Conservation (phyloP, 1,139 yeast species). For the Pichia sp. region DNA sequence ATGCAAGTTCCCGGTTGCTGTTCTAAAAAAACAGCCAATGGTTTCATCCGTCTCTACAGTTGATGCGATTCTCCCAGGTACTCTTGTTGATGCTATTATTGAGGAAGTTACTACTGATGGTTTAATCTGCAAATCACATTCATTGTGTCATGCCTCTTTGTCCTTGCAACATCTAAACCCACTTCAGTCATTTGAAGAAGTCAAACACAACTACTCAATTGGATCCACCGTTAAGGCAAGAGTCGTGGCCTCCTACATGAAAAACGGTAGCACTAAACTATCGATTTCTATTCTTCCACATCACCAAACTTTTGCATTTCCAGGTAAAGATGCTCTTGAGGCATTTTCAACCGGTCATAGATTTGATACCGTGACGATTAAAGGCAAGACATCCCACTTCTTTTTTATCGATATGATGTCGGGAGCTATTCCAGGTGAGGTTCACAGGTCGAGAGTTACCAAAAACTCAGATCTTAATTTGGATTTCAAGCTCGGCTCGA, state of each 20-base stretch:
- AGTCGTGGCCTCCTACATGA: conserved; percentile 56
- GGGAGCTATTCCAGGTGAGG: conserved; percentile 56
- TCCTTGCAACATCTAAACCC: conserved; percentile 56
- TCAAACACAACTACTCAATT: conserved; percentile 58
- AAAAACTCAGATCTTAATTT: conserved; percentile 47
- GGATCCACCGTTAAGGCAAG: conserved; percentile 70
- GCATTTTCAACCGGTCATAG: conserved; percentile 78
- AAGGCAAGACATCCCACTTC: conserved; percentile 54
- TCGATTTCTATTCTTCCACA: conserved; percentile 63
- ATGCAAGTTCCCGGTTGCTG: conserved; percentile 41
- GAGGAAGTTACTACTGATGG: conserved; percentile 62
- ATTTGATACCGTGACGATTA: conserved; percentile 56
- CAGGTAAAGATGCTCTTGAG: conserved; percentile 43
- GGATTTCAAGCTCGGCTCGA: conserved; percentile 58
- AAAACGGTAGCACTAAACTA: conserved; percentile 56
- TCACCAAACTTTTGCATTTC: conserved; percentile 35
- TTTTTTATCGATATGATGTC: conserved; percentile 57
- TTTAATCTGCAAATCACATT: conserved; percentile 57
- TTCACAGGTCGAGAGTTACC: conserved; percentile 67
- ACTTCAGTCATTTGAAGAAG: conserved; percentile 42
- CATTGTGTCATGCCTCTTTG: conserved; percentile 69
- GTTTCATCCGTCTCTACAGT: conserved; percentile 60
- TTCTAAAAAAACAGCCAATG: conserved; percentile 41
- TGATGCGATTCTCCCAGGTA: conserved; percentile 83
- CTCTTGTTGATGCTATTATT: conserved; percentile 69